Evolutionary conservation across 2,329 filamentous ascomycete genomes (phyloP).

Genomic region (Coniosporium tulheliwenetii): DNA sequence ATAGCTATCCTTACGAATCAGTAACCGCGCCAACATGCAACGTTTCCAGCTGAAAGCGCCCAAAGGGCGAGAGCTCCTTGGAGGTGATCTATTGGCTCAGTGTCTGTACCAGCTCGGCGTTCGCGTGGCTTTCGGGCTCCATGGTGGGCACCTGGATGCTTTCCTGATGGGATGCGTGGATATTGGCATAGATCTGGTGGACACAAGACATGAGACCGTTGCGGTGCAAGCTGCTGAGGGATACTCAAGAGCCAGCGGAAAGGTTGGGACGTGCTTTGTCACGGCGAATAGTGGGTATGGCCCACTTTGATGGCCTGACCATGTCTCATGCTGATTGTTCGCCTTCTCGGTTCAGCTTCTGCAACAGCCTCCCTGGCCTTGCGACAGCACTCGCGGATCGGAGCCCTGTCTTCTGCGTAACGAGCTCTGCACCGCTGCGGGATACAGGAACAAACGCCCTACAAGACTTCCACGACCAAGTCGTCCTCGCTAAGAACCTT

Average conservation of each 20-base stretch:
- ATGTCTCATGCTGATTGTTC: too few species aligned
- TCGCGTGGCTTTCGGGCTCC: slow-evolving; percentile 29
- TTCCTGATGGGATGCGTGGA: slow-evolving; percentile 28
- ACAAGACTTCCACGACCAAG: slow-evolving; percentile 31
- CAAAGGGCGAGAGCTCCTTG: slow-evolving; percentile 23
- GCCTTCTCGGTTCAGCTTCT: slow-evolving; percentile 18
- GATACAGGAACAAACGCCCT: slow-evolving; percentile 31
- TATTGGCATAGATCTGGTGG: slow-evolving; percentile 25
- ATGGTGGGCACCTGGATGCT: slow-evolving; percentile 32
- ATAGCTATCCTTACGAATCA: too few species aligned
- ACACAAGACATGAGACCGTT: slow-evolving; percentile 31
- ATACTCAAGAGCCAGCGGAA: slow-evolving; percentile 27
- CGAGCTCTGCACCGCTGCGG: slow-evolving; percentile 26
- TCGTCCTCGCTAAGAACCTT: slow-evolving; percentile 25
- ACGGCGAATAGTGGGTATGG: slow-evolving; percentile 32
- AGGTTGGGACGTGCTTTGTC: slow-evolving; percentile 29
- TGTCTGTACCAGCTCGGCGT: slow-evolving; percentile 25
- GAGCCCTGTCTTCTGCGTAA: slow-evolving; percentile 28
- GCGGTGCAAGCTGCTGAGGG: slow-evolving; percentile 32
- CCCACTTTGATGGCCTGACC: too few species aligned
- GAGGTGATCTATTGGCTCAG: slow-evolving; percentile 31
- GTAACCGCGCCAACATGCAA: background rate
- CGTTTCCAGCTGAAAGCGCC: slow-evolving; percentile 14
- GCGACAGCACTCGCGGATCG: slow-evolving; percentile 30
- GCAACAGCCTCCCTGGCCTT: slow-evolving; percentile 28